Evolutionary conservation across 768 basidiomycete species (phyloP).

Genomic region (Daedaleopsis sinensis): DNA sequence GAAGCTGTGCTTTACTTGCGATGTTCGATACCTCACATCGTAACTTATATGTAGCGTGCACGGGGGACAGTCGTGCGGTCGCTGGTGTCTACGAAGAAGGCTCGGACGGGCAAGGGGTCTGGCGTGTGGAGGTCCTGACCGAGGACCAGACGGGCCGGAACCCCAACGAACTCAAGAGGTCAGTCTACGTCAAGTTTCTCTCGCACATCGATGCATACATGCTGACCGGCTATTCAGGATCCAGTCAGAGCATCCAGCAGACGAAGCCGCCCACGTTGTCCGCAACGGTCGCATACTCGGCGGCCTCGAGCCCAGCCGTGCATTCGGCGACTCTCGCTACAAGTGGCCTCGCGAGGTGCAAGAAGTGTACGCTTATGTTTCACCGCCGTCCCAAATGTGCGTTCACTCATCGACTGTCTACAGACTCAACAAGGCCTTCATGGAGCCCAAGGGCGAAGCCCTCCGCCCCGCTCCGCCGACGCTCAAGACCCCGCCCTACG

Average conservation of each 20-base stretch:
- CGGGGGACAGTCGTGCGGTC: constrained; percentile 94
- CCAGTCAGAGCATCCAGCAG: constrained; percentile 78
- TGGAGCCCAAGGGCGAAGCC: constrained; percentile 60
- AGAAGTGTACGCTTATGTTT: constrained; percentile 53
- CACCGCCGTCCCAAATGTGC: not conserved
- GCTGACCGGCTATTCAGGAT: constrained; percentile 48
- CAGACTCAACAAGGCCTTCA: constrained; percentile 67
- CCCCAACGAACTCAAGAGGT: constrained; percentile 83
- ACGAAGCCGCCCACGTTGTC: constrained; percentile 75
- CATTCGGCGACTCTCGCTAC: constrained; percentile 89
- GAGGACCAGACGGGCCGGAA: constrained; percentile 98
- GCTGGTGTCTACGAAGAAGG: constrained; percentile 88
- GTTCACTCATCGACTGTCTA: not conserved
- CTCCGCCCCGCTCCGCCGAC: constrained; percentile 61
- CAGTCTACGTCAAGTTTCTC: constrained; percentile 20
- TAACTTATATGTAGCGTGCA: constrained; percentile 87
- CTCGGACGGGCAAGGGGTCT: constrained; percentile 65
- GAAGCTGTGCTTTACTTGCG: constrained; percentile 90
- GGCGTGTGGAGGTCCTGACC: constrained; percentile 92
- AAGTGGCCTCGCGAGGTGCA: constrained; percentile 82
- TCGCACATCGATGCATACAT: not conserved
- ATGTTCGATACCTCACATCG: constrained; percentile 82
- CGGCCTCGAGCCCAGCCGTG: constrained; percentile 82
- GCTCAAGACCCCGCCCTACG: constrained; percentile 92
- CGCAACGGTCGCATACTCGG: constrained; percentile 83